Conservation (phyloP, 2,329 filamentous ascomycete genomes). For the Ceratocystis cacaofunesta region DNA sequence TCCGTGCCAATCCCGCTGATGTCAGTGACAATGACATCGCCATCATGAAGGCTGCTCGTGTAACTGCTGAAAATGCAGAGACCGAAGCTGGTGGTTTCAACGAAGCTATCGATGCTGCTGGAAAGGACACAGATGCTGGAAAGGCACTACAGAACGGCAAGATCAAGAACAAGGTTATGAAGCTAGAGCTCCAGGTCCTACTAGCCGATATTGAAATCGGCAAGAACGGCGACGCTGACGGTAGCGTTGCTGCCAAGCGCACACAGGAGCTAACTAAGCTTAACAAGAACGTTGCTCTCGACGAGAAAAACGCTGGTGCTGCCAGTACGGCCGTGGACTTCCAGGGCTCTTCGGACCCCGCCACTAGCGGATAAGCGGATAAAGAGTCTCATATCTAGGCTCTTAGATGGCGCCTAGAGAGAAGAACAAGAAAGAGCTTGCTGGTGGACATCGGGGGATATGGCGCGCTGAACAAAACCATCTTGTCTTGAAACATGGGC, state of each 20-base stretch:
- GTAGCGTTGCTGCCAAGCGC: conserved; percentile 11
- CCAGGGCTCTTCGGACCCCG: conserved; percentile 18
- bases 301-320: conserved; percentile 25
- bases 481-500: background rate
- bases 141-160: conserved; percentile 36
- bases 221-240: conserved; percentile 25
- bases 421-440: background rate
- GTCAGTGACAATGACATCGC: conserved; percentile 34
- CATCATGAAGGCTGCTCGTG: conserved; percentile 35
- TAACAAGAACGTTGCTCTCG: conserved; percentile 34
- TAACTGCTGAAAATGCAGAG: conserved; percentile 40
- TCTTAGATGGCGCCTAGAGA: background rate
- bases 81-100: conserved; percentile 35
- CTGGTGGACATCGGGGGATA: background rate
- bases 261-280: conserved; percentile 34
- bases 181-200: conserved; percentile 38
- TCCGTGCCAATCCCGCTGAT: conserved; percentile 28
- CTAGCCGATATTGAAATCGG: conserved; percentile 32
- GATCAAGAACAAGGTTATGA: conserved; percentile 47
- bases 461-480: background rate
- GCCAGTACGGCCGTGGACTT: conserved; percentile 27
- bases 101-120: conserved; percentile 34
- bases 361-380: background rate
- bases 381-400: background rate
- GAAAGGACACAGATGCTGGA: conserved; percentile 25